Evolutionary conservation across 768 basidiomycete species (phyloP).

Genomic region (Hericium rajendrae): DNA sequence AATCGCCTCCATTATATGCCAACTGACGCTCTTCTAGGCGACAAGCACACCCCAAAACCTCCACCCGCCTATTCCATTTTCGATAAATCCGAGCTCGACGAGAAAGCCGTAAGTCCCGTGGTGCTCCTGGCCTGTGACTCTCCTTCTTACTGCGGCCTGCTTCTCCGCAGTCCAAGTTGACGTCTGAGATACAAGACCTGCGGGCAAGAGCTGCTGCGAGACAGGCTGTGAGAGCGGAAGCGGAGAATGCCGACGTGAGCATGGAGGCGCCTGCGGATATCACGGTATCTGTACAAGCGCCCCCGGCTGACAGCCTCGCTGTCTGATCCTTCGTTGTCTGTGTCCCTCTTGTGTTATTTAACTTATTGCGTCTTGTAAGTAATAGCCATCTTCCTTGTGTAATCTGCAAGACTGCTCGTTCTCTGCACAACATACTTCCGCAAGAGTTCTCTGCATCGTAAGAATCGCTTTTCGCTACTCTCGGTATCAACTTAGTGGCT

Average conservation of each 20-base stretch:
- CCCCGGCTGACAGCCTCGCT: not conserved
- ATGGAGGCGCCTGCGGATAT: slow-evolving; percentile 1
- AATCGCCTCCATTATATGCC: not conserved
- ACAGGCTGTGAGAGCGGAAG: slow-evolving; percentile 5
- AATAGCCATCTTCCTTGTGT: no score
- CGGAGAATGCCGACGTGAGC: slow-evolving; percentile 3
- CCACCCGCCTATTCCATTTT: slow-evolving; percentile 52
- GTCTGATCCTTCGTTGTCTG: not conserved
- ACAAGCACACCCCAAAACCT: slow-evolving; percentile 31
- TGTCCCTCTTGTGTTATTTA: no score
- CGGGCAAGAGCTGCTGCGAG: slow-evolving; percentile 40
- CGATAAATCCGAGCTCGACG: slow-evolving; percentile 44
- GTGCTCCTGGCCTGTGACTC: no score
- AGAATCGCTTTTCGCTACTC: no score
- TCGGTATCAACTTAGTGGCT: no score
- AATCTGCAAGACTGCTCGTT: no score
- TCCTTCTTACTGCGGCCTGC: not conserved
- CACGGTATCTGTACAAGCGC: not conserved
- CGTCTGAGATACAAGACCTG: slow-evolving; percentile 48
- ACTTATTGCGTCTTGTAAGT: no score
- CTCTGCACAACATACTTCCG: no score
- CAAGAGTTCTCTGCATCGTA: no score
- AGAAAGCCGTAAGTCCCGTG: slow-evolving; percentile 37
- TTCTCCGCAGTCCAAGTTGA: slow-evolving; percentile 39
- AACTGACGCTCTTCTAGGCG: slow-evolving; percentile 23